Evolutionary conservation across 345 rosid genomes (phyloP).

Genomic region (Odontarrhena argentea): DNA sequence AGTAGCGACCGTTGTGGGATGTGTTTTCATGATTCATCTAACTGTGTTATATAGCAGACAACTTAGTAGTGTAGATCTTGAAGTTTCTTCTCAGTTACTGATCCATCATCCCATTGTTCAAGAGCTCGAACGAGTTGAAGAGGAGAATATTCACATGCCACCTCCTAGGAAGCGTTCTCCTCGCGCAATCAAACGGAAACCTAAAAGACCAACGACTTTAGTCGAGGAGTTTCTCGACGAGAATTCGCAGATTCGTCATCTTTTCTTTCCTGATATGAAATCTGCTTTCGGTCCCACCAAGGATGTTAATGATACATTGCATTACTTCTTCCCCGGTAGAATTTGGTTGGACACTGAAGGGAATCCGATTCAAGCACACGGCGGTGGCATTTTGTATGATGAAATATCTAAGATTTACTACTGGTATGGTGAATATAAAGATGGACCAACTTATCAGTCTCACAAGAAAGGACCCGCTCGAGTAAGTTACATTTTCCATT

Average conservation of each 20-base stretch:
- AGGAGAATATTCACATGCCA: slow-evolving; percentile 81
- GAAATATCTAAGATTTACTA: slow-evolving; percentile 58
- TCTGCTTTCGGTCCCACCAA: slow-evolving; percentile 63
- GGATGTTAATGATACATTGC: slow-evolving; percentile 55
- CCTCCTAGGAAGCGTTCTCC: slow-evolving; percentile 93
- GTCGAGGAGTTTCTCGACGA: slow-evolving; percentile 94
- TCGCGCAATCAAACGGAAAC: slow-evolving; percentile 88
- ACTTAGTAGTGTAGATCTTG: slow-evolving; percentile 44
- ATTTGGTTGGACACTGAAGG: slow-evolving; percentile 95
- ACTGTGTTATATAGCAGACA: slow-evolving; percentile 49
- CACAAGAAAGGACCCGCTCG: slow-evolving; percentile 79
- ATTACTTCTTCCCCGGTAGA: slow-evolving; percentile 62
- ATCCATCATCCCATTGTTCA: slow-evolving; percentile 52
- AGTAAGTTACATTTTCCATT: slow-evolving; percentile 49
- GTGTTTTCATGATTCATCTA: slow-evolving; percentile 68
- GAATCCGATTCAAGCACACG: slow-evolving; percentile 94
- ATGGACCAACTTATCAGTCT: slow-evolving; percentile 86
- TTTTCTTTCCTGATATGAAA: slow-evolving; percentile 76
- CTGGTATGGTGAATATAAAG: slow-evolving; percentile 97
- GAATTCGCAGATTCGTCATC: slow-evolving; percentile 75
- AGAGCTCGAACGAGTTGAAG: slow-evolving; percentile 82
- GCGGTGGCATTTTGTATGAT: slow-evolving; percentile 79
- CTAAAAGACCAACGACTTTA: slow-evolving; percentile 66
- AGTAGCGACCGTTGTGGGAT: slow-evolving; percentile 69
- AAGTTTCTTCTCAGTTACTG: slow-evolving; percentile 45